Evolutionary conservation across 768 basidiomycete genomes (phyloP).

Genomic region (Mycena rosella): DNA sequence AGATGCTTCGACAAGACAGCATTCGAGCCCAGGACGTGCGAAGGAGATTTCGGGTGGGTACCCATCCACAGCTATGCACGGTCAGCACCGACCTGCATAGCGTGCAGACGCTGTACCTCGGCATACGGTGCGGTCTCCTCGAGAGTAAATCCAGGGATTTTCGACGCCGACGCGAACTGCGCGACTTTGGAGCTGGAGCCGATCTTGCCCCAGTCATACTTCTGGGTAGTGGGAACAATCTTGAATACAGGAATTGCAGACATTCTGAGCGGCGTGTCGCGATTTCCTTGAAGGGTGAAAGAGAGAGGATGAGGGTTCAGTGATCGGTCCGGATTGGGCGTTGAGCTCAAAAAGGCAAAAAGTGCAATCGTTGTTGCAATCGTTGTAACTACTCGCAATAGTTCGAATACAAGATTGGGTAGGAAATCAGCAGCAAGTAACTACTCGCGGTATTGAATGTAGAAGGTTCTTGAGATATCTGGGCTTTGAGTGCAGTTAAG

Average conservation of each 20-base stretch:
- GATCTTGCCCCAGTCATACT: slow-evolving; percentile 95
- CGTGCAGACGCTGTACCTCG: slow-evolving; percentile 68
- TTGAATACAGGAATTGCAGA: slow-evolving; percentile 73
- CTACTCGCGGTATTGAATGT: no score
- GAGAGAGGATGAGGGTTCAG: no score
- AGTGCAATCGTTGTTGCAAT: no score
- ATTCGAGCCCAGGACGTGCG: slow-evolving; percentile 51
- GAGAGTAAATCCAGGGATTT: slow-evolving; percentile 73
- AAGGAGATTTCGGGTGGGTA: slow-evolving; percentile 83
- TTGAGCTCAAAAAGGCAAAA: no score
- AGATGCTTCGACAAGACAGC: slow-evolving; percentile 71
- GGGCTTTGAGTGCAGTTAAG: no score
- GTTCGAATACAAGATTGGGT: no score
- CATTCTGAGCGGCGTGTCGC: no score
- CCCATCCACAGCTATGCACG: slow-evolving; percentile 95
- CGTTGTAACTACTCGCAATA: no score
- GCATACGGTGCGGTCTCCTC: slow-evolving; percentile 88
- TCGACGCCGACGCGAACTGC: slow-evolving; percentile 75
- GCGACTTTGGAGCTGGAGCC: slow-evolving; percentile 90
- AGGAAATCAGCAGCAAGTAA: no score
- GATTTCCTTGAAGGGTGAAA: no score
- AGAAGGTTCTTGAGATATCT: no score
- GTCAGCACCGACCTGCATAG: slow-evolving; percentile 23
- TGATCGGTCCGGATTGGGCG: no score
- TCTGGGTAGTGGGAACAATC: slow-evolving; percentile 85